Evolutionary conservation across 2,329 filamentous ascomycete species (phyloP), one percentile per base, ranked within the genome.

Genomic region (Phaeosphaeria sp.): DNA sequence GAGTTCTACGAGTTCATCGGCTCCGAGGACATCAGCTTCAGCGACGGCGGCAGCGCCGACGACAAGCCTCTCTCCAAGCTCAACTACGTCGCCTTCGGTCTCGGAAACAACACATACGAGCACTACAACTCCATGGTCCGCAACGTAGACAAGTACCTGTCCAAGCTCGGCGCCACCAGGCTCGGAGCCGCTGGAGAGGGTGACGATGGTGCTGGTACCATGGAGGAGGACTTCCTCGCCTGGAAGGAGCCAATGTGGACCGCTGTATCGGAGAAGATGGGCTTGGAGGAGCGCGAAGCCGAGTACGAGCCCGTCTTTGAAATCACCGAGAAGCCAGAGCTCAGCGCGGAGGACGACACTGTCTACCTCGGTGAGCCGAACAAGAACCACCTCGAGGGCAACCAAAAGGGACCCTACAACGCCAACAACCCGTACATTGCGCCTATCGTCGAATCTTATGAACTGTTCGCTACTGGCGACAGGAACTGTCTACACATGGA

Each of bases 161-260:
- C 88, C 73, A 94, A 91, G 72, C 84, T 96, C 20, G 95, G 95
- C 60, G 95, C 91, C 13, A 85, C 88, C 73, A 87, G 92, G 66
- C 92, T 99, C 67, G 93, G 95, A 46, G 84, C 89, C 56, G 92
- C 93, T 55, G 95, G 96, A 69, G 94, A 98, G 82, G 95, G 95
- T 72, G 95, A 99, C 72, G 95, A 99, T 76, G 95, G 96, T 64
- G 93, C 95, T 65, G 95, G 96, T 60, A 99, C 95, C 56, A 99
- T 99, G 96, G 95, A 99, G 81, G 96, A 99, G 81, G 96, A 99
- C 74, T 99, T 98, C 79, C 82, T 99, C 71, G 92, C 94, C 65
- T 99, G 95, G 95, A 99, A 99, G 82, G 95, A 99, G 73, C 93
- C 93, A 61, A 99, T 99, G 95, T 99, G 96, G 95, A 83, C 86